phyloP scores from a whole-genome alignment of 768 basidiomycete genomes.

The Imleria badia region DNA sequence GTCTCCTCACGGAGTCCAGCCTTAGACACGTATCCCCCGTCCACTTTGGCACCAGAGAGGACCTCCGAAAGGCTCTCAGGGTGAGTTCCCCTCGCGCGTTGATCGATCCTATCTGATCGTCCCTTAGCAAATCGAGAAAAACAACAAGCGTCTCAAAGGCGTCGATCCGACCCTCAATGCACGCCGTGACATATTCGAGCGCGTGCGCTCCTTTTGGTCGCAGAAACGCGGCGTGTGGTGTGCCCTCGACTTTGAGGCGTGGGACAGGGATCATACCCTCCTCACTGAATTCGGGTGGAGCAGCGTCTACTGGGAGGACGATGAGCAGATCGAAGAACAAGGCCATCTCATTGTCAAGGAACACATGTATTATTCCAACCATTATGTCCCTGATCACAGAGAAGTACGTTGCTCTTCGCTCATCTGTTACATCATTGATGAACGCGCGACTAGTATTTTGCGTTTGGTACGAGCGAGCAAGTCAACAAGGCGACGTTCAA shows the following conservation, averaged over 20 bases:
- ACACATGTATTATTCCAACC: constrained; percentile 55
- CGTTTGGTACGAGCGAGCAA: constrained; percentile 61
- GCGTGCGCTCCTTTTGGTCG: constrained; percentile 60
- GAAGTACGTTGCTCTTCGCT: constrained; percentile 40
- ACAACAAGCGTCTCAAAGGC: constrained; percentile 75
- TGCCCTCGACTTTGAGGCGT: constrained; percentile 80
- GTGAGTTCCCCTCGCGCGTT: constrained; percentile 32
- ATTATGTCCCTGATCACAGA: constrained; percentile 62
- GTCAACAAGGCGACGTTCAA: constrained; percentile 54
- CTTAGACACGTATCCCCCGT: constrained; percentile 60
- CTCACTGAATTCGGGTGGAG: constrained; percentile 88
- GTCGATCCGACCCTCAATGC: constrained; percentile 52
- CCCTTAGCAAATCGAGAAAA: constrained; percentile 71
- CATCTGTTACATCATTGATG: not conserved
- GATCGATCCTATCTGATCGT: not conserved
- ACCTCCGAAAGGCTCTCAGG: constrained; percentile 60
- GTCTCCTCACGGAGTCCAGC: constrained; percentile 60
- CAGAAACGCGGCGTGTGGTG: constrained; percentile 70
- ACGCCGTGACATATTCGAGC: constrained; percentile 67
- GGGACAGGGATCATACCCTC: constrained; percentile 72
- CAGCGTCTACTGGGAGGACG: constrained; percentile 54
- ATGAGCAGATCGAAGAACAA: constrained; percentile 43
- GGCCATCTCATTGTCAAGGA: constrained; percentile 70
- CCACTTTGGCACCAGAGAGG: constrained; percentile 51
- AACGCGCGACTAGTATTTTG: constrained; percentile 49